Percentiles rank a stretch among this genome's conserved stretches.
Evolutionary conservation across 2,329 filamentous ascomycete species (phyloP).

Genomic region (Diaporthe australafricana): DNA sequence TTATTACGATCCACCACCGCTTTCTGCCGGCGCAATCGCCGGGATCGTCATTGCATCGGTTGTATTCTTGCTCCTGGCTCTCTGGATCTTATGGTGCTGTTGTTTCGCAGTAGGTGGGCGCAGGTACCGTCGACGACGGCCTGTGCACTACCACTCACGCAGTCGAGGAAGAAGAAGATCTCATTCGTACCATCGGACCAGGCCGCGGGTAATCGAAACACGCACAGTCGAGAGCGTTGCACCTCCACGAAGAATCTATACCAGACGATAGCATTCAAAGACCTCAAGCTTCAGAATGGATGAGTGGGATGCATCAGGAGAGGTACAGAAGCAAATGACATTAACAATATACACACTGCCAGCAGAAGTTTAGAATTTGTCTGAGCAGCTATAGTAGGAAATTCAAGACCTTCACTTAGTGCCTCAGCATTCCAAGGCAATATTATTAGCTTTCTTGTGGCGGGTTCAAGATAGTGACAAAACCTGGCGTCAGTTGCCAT

Average conservation of each 20-base stretch:
- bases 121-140: neutral
- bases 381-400: neutral
- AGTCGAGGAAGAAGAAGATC: constrained; percentile 4
- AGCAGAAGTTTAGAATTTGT: neutral
- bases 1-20: neutral
- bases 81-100: constrained; percentile 9
- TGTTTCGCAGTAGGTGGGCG: neutral
- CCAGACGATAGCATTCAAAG: neutral
- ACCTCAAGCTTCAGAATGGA: neutral
- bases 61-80: neutral
- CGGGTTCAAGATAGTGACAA: neutral
- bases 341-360: no score
- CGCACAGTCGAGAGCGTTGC: neutral
- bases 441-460: neutral
- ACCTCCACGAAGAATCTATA: neutral
- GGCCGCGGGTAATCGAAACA: neutral
- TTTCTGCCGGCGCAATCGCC: neutral
- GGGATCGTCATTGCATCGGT: neutral
- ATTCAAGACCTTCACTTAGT: neutral
- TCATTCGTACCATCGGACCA: neutral
- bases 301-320: neutral
- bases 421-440: neutral
- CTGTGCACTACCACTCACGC: neutral
- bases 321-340: neutral
- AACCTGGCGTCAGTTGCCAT: neutral